A percentile compares a stretch with the other conserved stretches of the same genome.
These are phyloP conservation scores for Suillus spraguei DNA, from an alignment of 768 basidiomycete genomes.

Conservation along the genomic window DNA sequence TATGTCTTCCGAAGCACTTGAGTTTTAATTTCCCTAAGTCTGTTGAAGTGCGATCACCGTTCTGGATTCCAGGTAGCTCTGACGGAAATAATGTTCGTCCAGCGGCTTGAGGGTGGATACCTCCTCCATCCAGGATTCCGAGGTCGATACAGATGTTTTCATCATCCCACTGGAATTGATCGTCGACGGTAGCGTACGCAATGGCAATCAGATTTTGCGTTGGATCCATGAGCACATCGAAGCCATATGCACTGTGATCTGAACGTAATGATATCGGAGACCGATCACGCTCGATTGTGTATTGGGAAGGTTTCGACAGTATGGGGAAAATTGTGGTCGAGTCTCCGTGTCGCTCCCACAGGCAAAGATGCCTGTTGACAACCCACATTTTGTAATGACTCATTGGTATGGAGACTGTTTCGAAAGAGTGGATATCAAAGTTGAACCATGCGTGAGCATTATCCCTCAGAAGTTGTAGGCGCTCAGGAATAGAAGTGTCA, in stretches of 20 bases:
- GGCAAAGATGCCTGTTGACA: neutral
- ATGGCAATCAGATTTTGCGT: neutral
- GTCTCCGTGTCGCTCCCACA: neutral
- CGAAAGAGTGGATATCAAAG: neutral
- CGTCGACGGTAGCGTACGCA: neutral
- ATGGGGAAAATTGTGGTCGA: neutral
- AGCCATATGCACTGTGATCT: constrained; percentile 1
- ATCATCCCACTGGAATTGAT: neutral
- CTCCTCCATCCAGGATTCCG: neutral
- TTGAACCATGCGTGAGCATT: neutral
- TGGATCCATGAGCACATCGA: constrained; percentile 1
- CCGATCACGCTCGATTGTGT: neutral
- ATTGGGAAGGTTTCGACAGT: neutral
- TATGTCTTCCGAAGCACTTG: constrained; percentile 2
- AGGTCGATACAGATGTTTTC: neutral
- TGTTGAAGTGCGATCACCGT: neutral
- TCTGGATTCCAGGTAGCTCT: neutral
- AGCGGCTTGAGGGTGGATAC: neutral
- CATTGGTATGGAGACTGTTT: neutral
- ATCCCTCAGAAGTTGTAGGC: constrained; percentile 1
- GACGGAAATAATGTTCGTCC: neutral
- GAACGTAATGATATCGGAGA: neutral
- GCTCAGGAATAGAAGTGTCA: neutral
- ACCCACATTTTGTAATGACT: neutral
- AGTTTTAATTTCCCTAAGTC: neutral